Conservation (phyloP, 2,329 filamentous ascomycete genomes). For the Penicillium sp. region DNA sequence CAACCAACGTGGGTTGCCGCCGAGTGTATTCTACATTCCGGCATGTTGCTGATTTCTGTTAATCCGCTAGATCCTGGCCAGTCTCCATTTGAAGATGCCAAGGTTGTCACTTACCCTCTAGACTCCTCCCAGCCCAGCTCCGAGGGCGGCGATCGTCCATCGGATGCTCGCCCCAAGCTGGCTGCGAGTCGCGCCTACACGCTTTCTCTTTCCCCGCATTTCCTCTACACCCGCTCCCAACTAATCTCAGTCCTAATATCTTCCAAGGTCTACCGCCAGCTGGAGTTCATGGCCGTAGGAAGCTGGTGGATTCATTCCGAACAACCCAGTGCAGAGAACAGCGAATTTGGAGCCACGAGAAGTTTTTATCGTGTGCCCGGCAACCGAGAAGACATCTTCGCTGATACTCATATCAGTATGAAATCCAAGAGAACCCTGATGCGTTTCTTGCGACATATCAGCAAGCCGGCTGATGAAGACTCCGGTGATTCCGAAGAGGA, state of each 20-base stretch:
- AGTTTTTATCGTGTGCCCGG: conserved; percentile 74
- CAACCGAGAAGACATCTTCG: conserved; percentile 88
- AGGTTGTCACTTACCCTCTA: conserved; percentile 25
- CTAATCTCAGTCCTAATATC: conserved; percentile 81
- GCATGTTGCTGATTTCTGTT: conserved; percentile 22
- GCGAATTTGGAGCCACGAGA: conserved; percentile 22
- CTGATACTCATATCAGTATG: conserved; percentile 70
- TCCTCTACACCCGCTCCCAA: conserved; percentile 80
- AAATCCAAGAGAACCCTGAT: conserved; percentile 84
- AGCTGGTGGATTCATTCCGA: conserved; percentile 76
- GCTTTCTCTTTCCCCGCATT: conserved; percentile 77
- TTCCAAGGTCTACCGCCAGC: conserved; percentile 80
- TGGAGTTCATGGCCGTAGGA: conserved; percentile 91
- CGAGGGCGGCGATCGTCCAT: conserved; percentile 2
- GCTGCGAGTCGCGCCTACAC: conserved; percentile 71
- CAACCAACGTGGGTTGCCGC: conserved; percentile 35
- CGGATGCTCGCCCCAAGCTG: conserved; percentile 24
- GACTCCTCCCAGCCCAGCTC: conserved; percentile 1
- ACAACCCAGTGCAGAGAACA: conserved; percentile 14
- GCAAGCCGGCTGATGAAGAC: conserved; percentile 59
- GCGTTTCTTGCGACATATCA: conserved; percentile 89
- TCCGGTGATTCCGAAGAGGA: conserved; percentile 53
- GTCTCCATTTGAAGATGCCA: conserved; percentile 42
- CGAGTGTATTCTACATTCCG: conserved; percentile 8
- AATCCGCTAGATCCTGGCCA: conserved; percentile 33